Conservation (phyloP, 2,329 filamentous ascomycete species). For the Pezicula radicicola region DNA sequence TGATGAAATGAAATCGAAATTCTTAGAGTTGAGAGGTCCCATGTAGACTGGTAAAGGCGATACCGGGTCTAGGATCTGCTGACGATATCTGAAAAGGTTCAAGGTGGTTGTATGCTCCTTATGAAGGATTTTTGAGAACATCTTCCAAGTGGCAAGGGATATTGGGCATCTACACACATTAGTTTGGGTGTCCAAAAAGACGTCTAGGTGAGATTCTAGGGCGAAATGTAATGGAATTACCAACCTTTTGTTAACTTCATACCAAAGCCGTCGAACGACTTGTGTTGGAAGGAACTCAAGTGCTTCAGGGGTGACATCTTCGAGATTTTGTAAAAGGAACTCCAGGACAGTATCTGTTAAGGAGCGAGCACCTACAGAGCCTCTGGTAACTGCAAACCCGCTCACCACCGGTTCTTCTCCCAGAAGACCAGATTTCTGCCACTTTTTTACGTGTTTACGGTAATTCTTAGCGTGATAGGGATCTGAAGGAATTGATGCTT, state of each 20-base stretch:
- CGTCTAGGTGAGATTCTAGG: too few species aligned
- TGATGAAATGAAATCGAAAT: conserved; percentile 27
- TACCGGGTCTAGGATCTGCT: conserved; percentile 16
- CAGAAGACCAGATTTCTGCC: neutral
- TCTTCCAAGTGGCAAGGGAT: conserved; percentile 24
- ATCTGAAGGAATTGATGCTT: conserved; percentile 5
- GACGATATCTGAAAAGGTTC: conserved; percentile 20
- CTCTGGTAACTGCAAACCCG: conserved; percentile 7
- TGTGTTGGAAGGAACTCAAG: conserved; percentile 16
- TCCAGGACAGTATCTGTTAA: conserved; percentile 20
- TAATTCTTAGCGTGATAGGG: conserved; percentile 5
- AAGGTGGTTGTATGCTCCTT: conserved; percentile 10
- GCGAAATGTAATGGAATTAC: neutral
- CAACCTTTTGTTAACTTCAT: conserved; percentile 18
- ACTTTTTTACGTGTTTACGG: neutral
- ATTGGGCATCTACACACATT: conserved; percentile 15
- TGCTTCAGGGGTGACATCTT: conserved; percentile 14
- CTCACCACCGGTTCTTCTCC: neutral
- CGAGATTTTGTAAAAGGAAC: conserved; percentile 17
- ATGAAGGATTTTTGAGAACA: conserved; percentile 23
- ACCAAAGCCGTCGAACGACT: conserved; percentile 18
- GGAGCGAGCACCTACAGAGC: conserved; percentile 15
- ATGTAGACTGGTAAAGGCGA: conserved; percentile 22
- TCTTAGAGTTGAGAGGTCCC: conserved; percentile 20
- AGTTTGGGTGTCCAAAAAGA: too few species aligned